phyloP scores from a whole-genome alignment of 1,284 basidiomycete genomes.

The Cutaneotrichosporon curvatum region DNA sequence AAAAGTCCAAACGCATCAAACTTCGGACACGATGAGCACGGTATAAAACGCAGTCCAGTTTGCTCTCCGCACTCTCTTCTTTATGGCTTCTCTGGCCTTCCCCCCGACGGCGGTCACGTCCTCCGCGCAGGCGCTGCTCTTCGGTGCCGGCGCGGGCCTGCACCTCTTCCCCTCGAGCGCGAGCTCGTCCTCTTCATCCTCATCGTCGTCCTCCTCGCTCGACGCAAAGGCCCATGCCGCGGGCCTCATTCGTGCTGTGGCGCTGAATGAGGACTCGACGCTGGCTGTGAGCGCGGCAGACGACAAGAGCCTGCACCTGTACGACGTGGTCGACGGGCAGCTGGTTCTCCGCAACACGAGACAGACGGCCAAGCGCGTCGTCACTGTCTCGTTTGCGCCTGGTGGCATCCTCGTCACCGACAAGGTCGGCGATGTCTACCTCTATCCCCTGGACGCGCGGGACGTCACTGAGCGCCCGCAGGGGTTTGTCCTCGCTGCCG shows the following conservation, averaged over 20 bases:
- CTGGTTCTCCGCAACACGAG: slow-evolving; percentile 6
- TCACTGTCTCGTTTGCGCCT: slow-evolving; percentile 20
- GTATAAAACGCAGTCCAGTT: no score
- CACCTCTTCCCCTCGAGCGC: slow-evolving; percentile 3
- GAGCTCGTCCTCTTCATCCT: background rate
- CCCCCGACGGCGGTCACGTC: slow-evolving; percentile 17
- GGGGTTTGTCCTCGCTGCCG: slow-evolving; percentile 57
- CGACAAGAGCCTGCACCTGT: slow-evolving; percentile 71
- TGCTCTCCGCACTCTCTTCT: background rate
- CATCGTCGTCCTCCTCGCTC: slow-evolving; percentile 16
- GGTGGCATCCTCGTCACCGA: slow-evolving; percentile 34
- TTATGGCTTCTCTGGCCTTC: slow-evolving; percentile 2
- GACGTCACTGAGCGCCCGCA: slow-evolving; percentile 42
- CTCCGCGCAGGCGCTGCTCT: slow-evolving; percentile 1
- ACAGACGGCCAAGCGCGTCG: slow-evolving; percentile 23
- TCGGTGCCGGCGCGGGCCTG: slow-evolving; percentile 11
- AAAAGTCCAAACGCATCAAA: no score
- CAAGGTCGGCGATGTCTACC: slow-evolving; percentile 42
- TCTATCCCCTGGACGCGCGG: slow-evolving; percentile 54
- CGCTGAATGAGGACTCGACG: slow-evolving; percentile 50
- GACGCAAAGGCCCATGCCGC: slow-evolving; percentile 6
- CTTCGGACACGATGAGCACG: no score
- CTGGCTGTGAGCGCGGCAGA: slow-evolving; percentile 63
- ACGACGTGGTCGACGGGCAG: slow-evolving; percentile 49
- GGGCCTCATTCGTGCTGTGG: slow-evolving; percentile 56